Evolutionary conservation across 352 stramenopile species (phyloP).

Genomic region (Phytophthora ramorum): DNA sequence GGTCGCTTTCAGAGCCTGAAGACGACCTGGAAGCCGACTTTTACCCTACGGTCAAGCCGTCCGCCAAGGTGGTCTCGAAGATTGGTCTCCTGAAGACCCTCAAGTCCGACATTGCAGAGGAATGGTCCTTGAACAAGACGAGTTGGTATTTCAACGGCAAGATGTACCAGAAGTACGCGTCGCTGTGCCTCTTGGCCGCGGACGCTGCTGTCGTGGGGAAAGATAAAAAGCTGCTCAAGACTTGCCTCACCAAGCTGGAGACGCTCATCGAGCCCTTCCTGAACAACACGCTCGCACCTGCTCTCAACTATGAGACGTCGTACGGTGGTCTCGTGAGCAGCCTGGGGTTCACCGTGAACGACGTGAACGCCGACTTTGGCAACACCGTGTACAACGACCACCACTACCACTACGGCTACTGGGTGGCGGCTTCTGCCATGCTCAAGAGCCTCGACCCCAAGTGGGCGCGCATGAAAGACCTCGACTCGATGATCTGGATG

Average conservation of each 20-base stretch:
- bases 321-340: constrained; percentile 63
- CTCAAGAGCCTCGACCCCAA: constrained; percentile 62
- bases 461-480: constrained; percentile 53
- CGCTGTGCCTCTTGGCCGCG: constrained; percentile 66
- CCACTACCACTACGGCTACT: constrained; percentile 86
- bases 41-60: constrained; percentile 46
- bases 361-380: constrained; percentile 72
- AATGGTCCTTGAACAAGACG: constrained; percentile 46
- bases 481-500: constrained; percentile 65
- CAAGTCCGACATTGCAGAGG: constrained; percentile 50
- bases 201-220: constrained; percentile 50
- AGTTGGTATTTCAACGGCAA: constrained; percentile 86
- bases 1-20: constrained; percentile 55
- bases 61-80: constrained; percentile 30
- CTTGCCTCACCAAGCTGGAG: constrained; percentile 64
- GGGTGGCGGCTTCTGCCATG: constrained; percentile 65
- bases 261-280: constrained; percentile 60
- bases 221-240: constrained; percentile 50
- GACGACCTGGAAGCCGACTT: constrained; percentile 55
- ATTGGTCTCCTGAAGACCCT: constrained; percentile 46
- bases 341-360: constrained; percentile 46
- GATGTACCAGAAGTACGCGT: constrained; percentile 79
- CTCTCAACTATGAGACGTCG: constrained; percentile 66
- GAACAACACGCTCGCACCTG: constrained; percentile 49
- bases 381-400: constrained; percentile 86